phyloP scores from a whole-genome alignment of 768 basidiomycete species.

The Harrya chromipes region DNA sequence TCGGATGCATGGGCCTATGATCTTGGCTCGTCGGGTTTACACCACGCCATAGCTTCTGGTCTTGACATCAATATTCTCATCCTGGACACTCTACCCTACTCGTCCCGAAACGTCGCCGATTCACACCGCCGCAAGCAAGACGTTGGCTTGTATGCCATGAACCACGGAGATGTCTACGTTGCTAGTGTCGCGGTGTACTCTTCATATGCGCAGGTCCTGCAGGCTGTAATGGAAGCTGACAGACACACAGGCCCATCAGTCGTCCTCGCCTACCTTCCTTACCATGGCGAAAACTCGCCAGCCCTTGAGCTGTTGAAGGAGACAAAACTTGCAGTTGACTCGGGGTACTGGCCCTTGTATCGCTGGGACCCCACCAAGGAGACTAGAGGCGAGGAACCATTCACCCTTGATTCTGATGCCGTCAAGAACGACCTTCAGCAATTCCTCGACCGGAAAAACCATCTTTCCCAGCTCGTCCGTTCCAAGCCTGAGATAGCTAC shows the following conservation, averaged over 20 bases:
- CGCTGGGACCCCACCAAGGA: constrained; percentile 95
- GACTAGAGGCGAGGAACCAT: constrained; percentile 70
- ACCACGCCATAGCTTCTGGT: constrained; percentile 89
- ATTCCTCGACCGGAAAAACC: constrained; percentile 96
- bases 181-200: constrained; percentile 95
- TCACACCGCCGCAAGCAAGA: constrained; percentile 88
- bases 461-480: constrained; percentile 88
- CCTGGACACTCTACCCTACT: constrained; percentile 90
- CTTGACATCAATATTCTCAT: constrained; percentile 94
- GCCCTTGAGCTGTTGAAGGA: constrained; percentile 94
- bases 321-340: constrained; percentile 94
- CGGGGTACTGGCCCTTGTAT: constrained; percentile 98
- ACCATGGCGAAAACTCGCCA: constrained; percentile 67
- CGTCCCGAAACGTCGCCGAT: constrained; percentile 65
- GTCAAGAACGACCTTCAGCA: constrained; percentile 91
- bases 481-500: constrained; percentile 76
- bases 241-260: constrained; percentile 86
- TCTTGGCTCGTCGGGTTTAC: constrained; percentile 90
- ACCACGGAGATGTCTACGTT: constrained; percentile 95
- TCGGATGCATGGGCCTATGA: constrained; percentile 99
- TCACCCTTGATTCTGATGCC: constrained; percentile 88
- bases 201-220: constrained; percentile 91
- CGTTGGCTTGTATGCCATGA: constrained; percentile 97
- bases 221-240: constrained; percentile 89
- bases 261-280: constrained; percentile 92